These are phyloP conservation scores for Talaromyces liani DNA, from an alignment of 495 filamentous ascomycete genomes.

Conservation along the genomic window DNA sequence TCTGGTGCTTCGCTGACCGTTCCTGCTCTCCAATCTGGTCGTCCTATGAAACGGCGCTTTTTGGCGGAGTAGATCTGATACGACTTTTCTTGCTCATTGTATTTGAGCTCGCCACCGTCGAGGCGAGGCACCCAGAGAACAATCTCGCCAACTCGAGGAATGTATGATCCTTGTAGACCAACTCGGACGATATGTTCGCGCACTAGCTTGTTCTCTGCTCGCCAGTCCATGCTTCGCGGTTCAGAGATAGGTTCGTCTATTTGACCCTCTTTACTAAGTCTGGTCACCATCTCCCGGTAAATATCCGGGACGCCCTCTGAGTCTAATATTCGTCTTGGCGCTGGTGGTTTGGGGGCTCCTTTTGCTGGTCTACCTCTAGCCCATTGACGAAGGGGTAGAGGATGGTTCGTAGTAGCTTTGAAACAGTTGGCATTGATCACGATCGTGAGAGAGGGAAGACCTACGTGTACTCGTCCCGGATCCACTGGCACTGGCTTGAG, in stretches of 20 bases:
- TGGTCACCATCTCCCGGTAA: slow-evolving; percentile 38
- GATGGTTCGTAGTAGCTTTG: background rate
- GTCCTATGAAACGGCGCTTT: slow-evolving; percentile 18
- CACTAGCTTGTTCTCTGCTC: slow-evolving; percentile 33
- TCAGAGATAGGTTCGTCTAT: slow-evolving; percentile 42
- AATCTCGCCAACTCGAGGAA: slow-evolving; percentile 50
- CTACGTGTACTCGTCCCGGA: slow-evolving; percentile 12
- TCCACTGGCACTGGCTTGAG: slow-evolving; percentile 3
- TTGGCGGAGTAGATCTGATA: slow-evolving; percentile 27
- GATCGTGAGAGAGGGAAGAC: background rate
- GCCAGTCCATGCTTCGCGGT: slow-evolving; percentile 45
- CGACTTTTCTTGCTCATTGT: slow-evolving; percentile 19
- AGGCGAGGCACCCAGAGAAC: slow-evolving; percentile 45
- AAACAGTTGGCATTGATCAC: slow-evolving; percentile 6
- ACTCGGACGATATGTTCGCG: slow-evolving; percentile 26
- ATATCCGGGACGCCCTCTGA: slow-evolving; percentile 46
- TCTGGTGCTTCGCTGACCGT: slow-evolving; percentile 43
- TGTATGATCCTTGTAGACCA: slow-evolving; percentile 37
- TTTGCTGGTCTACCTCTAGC: background rate
- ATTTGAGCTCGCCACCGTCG: slow-evolving; percentile 28
- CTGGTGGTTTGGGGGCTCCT: background rate
- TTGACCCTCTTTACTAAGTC: slow-evolving; percentile 30
- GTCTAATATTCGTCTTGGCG: background rate
- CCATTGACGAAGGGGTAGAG: background rate
- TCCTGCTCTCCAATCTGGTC: slow-evolving; percentile 50